Base-by-base conservation (phyloP, 257 asterid species). In the Paraleonurus japonicus region DNA sequence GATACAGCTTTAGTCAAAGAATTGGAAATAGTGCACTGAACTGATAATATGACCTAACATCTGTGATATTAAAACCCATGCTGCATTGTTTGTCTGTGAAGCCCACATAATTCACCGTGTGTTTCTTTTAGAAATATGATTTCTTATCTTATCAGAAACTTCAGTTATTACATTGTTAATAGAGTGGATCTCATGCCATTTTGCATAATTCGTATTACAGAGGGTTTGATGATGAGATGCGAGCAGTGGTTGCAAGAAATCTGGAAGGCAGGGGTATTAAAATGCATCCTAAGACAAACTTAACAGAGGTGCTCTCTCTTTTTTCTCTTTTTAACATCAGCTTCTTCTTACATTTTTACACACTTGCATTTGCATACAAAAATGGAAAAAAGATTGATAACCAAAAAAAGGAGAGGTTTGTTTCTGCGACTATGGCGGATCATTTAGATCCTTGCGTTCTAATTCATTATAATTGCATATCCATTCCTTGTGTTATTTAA, bases 141-240 rank as follows among this genome's bases (percentile, higher is more conserved):
- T 30, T 7, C 39, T 8, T 28, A 69, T 76, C 45, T 64, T 11
- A 50, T 67, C 54, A 48, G 13, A 55, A 30, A 9, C 20, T 28
- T 35, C 48, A 61, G 51, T 66, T 26, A 10, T 39, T 65, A 74
- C 55, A 35, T 23, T 59, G 17, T 65, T 28, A 15, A 26, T 64
- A 28, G 54, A 61, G 28, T 45, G 39, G 22, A 62, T 54, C 72
- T 55, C 65, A 37, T 43, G 55, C 35, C 33, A 48, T 61, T 67
- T 48, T 66, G 45, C 53, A 12, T 37, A 23, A 22, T 43, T 77
- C 65, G 47, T 64, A 32, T 77, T 35, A 51, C 96, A 95, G 99
- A 81, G 99, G 99, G 68, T 95, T 95, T 78, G 99, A 95, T 76
- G 93, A 88, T 23, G 99, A 95, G 77, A 89, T 95, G 96, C 90